These are phyloP conservation scores for Leptographium wingfieldii DNA, from an alignment of 2,329 filamentous ascomycete species.

Conservation along the genomic window DNA sequence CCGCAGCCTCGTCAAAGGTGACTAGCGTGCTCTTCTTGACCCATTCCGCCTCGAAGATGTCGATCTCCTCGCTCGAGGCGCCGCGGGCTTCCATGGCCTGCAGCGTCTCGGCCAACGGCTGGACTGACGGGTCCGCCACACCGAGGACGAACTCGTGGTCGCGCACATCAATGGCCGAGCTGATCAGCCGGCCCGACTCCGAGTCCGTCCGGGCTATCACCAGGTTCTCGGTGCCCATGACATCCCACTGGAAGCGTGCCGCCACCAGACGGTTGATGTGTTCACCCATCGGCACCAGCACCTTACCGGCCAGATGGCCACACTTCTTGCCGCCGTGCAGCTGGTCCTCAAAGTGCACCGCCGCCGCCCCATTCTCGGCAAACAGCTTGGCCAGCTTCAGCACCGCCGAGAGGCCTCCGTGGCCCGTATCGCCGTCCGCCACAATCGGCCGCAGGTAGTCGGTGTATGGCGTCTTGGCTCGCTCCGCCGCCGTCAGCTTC, in stretches of 20 bases:
- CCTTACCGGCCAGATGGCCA: conserved; percentile 90
- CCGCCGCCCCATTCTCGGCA: conserved; percentile 90
- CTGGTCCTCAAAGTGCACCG: conserved; percentile 96
- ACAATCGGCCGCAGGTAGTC: conserved; percentile 94
- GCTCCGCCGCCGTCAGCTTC: conserved; percentile 61
- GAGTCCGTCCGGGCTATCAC: conserved; percentile 93
- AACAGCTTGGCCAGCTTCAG: conserved; percentile 96
- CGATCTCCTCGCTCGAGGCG: conserved; percentile 66
- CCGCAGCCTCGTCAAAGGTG: conserved; percentile 83
- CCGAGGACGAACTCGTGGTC: conserved; percentile 87
- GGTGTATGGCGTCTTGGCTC: conserved; percentile 60
- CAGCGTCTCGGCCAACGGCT: conserved; percentile 55
- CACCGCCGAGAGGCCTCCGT: conserved; percentile 84
- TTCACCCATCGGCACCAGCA: conserved; percentile 83
- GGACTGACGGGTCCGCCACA: conserved; percentile 26
- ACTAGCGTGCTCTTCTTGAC: conserved; percentile 74
- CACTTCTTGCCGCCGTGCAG: conserved; percentile 98
- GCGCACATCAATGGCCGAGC: conserved; percentile 80
- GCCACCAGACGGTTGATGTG: conserved; percentile 93
- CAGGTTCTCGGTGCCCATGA: conserved; percentile 93
- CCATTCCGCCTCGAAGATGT: conserved; percentile 77
- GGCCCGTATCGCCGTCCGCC: conserved; percentile 91
- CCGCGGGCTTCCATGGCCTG: conserved; percentile 81
- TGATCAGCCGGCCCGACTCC: conserved; percentile 82
- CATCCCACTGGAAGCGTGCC: conserved; percentile 91